phyloP scores from a whole-genome alignment of 208 protist genomes.

The Vickermania spadyakhi region DNA sequence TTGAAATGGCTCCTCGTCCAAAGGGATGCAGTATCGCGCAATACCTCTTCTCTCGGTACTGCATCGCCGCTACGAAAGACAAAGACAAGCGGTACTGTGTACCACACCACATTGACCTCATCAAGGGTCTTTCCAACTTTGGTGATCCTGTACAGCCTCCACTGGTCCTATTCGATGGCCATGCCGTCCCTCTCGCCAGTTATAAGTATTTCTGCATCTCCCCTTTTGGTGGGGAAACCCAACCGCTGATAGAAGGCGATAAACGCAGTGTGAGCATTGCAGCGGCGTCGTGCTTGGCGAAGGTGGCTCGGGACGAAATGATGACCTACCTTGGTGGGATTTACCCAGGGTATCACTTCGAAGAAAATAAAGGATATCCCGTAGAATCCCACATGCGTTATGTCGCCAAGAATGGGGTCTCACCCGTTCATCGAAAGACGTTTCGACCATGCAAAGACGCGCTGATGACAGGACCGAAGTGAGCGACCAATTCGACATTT shows the following conservation, averaged over 20 bases:
- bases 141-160: slow-evolving; percentile 80
- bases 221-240: slow-evolving; percentile 50
- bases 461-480: too few relatives aligned
- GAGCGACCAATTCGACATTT: too few relatives aligned
- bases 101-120: slow-evolving; percentile 52
- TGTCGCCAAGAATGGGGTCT: slow-evolving; percentile 54
- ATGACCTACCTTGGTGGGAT: slow-evolving; percentile 70
- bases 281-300: slow-evolving; percentile 82
- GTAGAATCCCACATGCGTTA: slow-evolving; percentile 82
- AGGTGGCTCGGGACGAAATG: slow-evolving; percentile 81
- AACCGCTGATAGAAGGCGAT: slow-evolving; percentile 84
- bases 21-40: slow-evolving; percentile 57
- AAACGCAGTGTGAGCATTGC: slow-evolving; percentile 80
- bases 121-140: slow-evolving; percentile 52
- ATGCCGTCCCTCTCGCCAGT: slow-evolving; percentile 58
- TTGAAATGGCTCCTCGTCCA: slow-evolving; percentile 64
- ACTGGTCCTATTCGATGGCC: slow-evolving; percentile 77
- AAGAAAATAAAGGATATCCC: slow-evolving; percentile 80
- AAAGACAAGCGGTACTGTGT: slow-evolving; percentile 50
- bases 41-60: slow-evolving; percentile 80
- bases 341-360: slow-evolving; percentile 77
- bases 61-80: slow-evolving; percentile 59
- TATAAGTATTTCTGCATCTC: slow-evolving; percentile 54
- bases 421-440: slow-evolving; percentile 71
- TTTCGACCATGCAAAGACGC: slow-evolving; percentile 57